Evolutionary conservation across 495 filamentous ascomycete species (phyloP).

Genomic region (Mycothermus thermophilus): DNA sequence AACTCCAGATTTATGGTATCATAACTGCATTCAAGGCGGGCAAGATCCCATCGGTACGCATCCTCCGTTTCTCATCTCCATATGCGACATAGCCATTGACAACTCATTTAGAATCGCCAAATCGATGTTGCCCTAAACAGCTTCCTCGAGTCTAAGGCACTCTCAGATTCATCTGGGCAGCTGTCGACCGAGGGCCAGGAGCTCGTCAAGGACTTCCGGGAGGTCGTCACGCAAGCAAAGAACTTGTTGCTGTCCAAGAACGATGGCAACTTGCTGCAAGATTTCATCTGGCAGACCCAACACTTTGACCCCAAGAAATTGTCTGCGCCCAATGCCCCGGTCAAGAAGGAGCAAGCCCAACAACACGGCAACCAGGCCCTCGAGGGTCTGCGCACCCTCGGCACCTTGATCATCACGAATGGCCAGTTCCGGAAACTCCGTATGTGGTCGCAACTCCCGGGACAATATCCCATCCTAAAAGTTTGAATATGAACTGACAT

Average conservation of each 20-base stretch:
- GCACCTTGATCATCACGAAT: constrained; percentile 83
- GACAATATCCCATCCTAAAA: no score
- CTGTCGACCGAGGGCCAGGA: constrained; percentile 69
- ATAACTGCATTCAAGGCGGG: constrained; percentile 73
- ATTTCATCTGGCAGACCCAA: constrained; percentile 90
- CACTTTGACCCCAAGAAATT: constrained; percentile 51
- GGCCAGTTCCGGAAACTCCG: constrained; percentile 91
- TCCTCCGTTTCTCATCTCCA: background rate
- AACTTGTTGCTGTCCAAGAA: constrained; percentile 86
- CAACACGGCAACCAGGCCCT: constrained; percentile 70
- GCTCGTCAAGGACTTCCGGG: constrained; percentile 61
- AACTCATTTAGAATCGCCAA: constrained; percentile 61
- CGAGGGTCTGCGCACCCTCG: constrained; percentile 77
- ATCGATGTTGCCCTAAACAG: constrained; percentile 90
- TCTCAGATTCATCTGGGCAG: constrained; percentile 58
- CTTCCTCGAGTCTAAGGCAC: constrained; percentile 50
- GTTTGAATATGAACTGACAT: constrained; percentile 14
- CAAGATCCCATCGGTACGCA: constrained; percentile 79
- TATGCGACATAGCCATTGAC: constrained; percentile 6
- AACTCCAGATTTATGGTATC: constrained; percentile 93
- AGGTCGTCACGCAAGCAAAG: constrained; percentile 83
- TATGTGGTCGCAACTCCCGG: no score
- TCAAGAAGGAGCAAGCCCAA: constrained; percentile 60
- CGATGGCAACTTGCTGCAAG: constrained; percentile 82
- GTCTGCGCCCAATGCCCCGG: constrained; percentile 44